These are phyloP conservation scores for Paecilomyces formosus DNA, from an alignment of 2,329 filamentous ascomycete genomes.

Conservation along the genomic window DNA sequence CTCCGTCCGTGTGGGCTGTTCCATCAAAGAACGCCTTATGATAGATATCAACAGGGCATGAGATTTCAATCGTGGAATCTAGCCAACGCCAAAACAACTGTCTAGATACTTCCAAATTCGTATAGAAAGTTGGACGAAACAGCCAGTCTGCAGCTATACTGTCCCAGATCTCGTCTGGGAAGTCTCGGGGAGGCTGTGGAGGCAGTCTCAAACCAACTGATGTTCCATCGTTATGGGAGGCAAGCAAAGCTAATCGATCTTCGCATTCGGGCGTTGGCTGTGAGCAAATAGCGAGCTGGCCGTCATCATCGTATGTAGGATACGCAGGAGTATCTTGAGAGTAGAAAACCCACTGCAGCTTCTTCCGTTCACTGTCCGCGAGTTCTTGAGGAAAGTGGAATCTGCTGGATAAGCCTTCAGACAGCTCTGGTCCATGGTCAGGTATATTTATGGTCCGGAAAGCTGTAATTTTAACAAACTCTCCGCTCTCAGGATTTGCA, in stretches of 20 bases:
- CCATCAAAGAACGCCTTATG: conserved; percentile 25
- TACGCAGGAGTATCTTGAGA: conserved; percentile 7
- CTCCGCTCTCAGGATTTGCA: conserved; percentile 12
- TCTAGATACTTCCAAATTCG: conserved; percentile 8
- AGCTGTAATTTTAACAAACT: conserved; percentile 11
- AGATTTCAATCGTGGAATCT: conserved; percentile 10
- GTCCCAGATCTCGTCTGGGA: conserved; percentile 2
- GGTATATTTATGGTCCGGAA: background rate
- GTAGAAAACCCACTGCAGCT: conserved; percentile 9
- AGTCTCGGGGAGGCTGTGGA: background rate
- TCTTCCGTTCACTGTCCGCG: background rate
- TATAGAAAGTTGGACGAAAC: conserved; percentile 12
- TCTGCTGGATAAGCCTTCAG: background rate
- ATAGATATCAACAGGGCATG: conserved; percentile 16
- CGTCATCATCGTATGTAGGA: conserved; percentile 7
- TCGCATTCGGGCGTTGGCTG: conserved; percentile 8
- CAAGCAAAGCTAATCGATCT: background rate
- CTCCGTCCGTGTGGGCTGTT: conserved; percentile 21
- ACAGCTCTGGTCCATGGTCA: background rate
- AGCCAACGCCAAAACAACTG: conserved; percentile 17
- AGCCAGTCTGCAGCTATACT: conserved; percentile 15
- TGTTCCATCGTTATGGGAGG: background rate
- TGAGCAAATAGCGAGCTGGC: conserved; percentile 5
- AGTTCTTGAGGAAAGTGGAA: background rate
- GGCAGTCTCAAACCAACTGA: background rate